Evolutionary conservation across 257 asterid genomes (phyloP), one percentile per base, ranked within the genome.

Genomic region (Rubia yunnanensis): DNA sequence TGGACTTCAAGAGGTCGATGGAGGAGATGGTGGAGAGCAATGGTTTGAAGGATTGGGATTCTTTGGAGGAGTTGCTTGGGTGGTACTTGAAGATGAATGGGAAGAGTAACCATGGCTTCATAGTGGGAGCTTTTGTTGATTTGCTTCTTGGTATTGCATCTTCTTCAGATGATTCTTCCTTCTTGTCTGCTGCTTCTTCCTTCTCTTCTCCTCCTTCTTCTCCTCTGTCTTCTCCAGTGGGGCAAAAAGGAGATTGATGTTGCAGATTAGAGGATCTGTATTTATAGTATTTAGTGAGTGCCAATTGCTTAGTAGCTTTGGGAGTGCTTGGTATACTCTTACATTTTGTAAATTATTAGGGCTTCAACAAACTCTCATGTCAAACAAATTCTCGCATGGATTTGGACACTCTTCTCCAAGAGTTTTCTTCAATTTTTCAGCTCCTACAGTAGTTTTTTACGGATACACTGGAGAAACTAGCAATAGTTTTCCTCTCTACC

Each of bases 1-100:
- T 63, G 72, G 98, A 92, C 59, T 92, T 92, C 95, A 92, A 81
- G 86, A 81, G 65, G 48, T 92, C 98, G 5, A 92, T 92, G 91
- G 72, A 77, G 38, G 98, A 92, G 36, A 89, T 92, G 98, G 90
- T 92, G 82, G 92, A 89, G 82, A 77, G 74, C 46, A 84, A 84
- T 63, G 96, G 89, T 2, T 10, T 89, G 46, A 78, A 84, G 74
- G 92, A 85, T 15, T 92, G 98, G 98, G 95, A 87, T 28, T 61
- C 85, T 27, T 60, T 92, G 65, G 95, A 92, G 67, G 96, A 89
- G 75, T 64, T 92, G 73, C 74, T 92, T 13, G 84, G 81, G 10
- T 92, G 98, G 95, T 92, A 92, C 39, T 68, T 92, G 79, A 81
- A 64, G 85, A 81, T 84, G 95, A 92, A 92, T 52, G 88, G 77